Percentiles rank a stretch among this genome's conserved stretches.
phyloP scores from a whole-genome alignment of 768 basidiomycete species.

The Lactarius tabidus region DNA sequence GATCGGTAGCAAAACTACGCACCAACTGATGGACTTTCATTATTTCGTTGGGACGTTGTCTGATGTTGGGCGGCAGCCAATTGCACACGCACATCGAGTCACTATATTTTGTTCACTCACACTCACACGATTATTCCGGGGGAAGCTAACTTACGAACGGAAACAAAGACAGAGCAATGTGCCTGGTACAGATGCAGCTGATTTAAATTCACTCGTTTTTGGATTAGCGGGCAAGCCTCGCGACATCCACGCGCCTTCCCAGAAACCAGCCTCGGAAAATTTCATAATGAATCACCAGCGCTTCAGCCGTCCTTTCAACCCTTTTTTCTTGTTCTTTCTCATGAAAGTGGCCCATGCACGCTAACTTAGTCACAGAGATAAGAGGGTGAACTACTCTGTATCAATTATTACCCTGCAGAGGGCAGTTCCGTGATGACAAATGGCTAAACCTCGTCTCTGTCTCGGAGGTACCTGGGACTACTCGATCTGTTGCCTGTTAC shows the following conservation, averaged over 20 bases:
- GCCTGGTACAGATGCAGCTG: neutral
- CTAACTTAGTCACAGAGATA: neutral
- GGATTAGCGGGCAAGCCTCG: neutral
- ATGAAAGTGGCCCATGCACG: neutral
- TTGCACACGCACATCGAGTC: too few relatives aligned
- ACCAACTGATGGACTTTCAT: neutral
- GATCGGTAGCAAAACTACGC: neutral
- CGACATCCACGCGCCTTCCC: neutral
- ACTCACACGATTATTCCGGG: neutral
- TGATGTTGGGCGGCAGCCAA: too few relatives aligned
- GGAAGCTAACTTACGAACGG: neutral
- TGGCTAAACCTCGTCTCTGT: neutral
- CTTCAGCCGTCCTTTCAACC: neutral
- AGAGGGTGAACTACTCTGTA: neutral
- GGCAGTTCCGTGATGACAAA: neutral
- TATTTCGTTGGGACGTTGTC: neutral
- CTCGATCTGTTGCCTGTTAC: neutral
- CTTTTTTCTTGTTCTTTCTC: neutral
- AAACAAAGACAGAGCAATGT: neutral
- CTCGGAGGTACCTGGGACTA: neutral
- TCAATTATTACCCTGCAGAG: neutral
- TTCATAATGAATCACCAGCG: neutral
- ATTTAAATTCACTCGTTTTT: neutral
- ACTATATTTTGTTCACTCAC: neutral
- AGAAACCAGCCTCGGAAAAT: neutral